A percentile compares a stretch with the other conserved stretches of the same genome.
Evolutionary conservation across 2,329 filamentous ascomycete species (phyloP).

Genomic region (Pseudohalonectria lignicola): DNA sequence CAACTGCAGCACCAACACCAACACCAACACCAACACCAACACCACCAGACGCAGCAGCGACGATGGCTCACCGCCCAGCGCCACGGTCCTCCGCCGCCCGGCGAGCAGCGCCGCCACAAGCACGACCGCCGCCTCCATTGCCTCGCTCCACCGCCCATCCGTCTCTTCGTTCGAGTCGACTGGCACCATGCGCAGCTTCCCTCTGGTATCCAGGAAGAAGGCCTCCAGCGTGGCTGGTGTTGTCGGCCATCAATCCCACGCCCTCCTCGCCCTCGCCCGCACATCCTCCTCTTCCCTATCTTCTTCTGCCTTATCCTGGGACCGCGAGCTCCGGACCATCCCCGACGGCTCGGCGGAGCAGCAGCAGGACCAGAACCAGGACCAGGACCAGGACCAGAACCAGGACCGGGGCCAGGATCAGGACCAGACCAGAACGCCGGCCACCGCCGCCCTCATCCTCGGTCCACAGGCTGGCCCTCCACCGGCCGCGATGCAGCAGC

Average conservation of each 20-base stretch:
- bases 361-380: neutral
- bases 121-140: too few relatives aligned
- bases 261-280: too few relatives aligned
- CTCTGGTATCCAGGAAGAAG: constrained; percentile 29
- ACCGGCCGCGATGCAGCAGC: constrained; percentile 29
- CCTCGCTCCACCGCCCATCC: constrained; percentile 39
- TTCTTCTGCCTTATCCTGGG: too few relatives aligned
- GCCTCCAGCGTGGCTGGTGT: constrained; percentile 4
- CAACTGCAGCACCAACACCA: neutral
- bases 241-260: too few relatives aligned
- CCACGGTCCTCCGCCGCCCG: constrained; percentile 30
- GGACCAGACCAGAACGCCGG: too few relatives aligned
- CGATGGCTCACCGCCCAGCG: constrained; percentile 5
- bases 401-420: neutral
- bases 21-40: neutral
- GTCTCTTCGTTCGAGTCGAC: constrained; percentile 45
- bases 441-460: constrained; percentile 1
- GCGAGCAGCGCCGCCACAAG: constrained; percentile 26
- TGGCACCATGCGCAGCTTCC: constrained; percentile 51
- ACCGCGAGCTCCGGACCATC: constrained; percentile 34
- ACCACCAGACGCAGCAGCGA: constrained; percentile 6
- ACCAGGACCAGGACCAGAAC: neutral
- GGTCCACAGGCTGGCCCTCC: too few relatives aligned
- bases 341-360: too few relatives aligned
- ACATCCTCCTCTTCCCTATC: too few relatives aligned